A percentile compares a stretch with the other conserved stretches of the same genome.
Evolutionary conservation across 2,329 filamentous ascomycete genomes (phyloP).

Genomic region (Talaromyces sp.): DNA sequence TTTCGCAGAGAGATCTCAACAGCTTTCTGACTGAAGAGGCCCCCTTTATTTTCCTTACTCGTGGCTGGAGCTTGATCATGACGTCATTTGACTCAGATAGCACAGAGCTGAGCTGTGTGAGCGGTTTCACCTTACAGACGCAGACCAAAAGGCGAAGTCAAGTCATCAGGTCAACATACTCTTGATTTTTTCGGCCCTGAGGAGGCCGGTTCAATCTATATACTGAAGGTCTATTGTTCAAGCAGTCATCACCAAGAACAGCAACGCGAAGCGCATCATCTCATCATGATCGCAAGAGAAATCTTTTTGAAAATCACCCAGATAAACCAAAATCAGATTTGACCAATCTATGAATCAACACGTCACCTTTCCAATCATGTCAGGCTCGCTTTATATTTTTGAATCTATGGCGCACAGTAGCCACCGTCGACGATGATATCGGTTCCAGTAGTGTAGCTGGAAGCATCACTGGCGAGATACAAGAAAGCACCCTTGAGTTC

Average conservation of each 20-base stretch:
- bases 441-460: slow-evolving; percentile 46
- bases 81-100: slow-evolving; percentile 5
- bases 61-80: neutral
- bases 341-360: neutral
- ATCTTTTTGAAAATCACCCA: neutral
- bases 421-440: slow-evolving; percentile 47
- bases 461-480: slow-evolving; percentile 45
- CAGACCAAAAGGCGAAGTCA: no score
- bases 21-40: neutral
- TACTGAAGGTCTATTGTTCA: neutral
- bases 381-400: neutral
- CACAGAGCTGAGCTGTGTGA: neutral
- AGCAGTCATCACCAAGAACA: slow-evolving; percentile 1
- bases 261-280: neutral
- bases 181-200: neutral
- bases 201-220: neutral
- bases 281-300: slow-evolving; percentile 1
- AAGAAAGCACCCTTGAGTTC: slow-evolving; percentile 71
- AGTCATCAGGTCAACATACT: neutral
- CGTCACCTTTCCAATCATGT: neutral
- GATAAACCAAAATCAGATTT: neutral
- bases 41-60: neutral
- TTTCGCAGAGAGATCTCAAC: neutral
- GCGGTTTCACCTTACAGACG: neutral
- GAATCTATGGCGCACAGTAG: slow-evolving; percentile 31